phyloP scores from a whole-genome alignment of 1,284 basidiomycete genomes.

The Melampsora larici-populina region DNA sequence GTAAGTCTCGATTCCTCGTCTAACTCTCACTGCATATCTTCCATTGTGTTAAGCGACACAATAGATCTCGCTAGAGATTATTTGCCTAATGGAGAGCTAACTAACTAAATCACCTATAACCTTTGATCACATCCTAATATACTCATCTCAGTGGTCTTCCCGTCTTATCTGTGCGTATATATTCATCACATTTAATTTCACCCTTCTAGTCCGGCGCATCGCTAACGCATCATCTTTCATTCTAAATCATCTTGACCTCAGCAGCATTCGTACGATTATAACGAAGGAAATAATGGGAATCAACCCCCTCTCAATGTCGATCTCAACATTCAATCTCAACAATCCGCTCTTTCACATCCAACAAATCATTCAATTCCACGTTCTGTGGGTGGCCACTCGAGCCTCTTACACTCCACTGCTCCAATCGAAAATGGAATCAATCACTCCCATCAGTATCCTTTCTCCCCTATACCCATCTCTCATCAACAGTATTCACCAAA shows the following conservation, averaged over 20 bases:
- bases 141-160: constrained; percentile 22
- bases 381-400: constrained; percentile 9
- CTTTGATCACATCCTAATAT: constrained; percentile 4
- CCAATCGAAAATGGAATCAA: constrained; percentile 9
- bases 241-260: not conserved
- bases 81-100: not conserved
- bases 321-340: constrained; percentile 25
- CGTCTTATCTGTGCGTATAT: constrained; percentile 37
- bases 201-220: not conserved
- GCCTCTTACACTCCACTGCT: constrained; percentile 15
- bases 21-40: not conserved
- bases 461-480: constrained; percentile 19
- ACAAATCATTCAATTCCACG: constrained; percentile 20
- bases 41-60: not conserved
- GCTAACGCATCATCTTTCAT: not conserved
- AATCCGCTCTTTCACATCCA: constrained; percentile 5
- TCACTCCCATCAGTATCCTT: constrained; percentile 25
- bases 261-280: constrained; percentile 41
- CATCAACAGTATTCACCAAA: constrained; percentile 13
- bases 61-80: not conserved
- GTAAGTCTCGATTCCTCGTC: constrained; percentile 21
- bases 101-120: not conserved
- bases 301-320: constrained; percentile 34
- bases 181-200: not conserved
- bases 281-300: constrained; percentile 18